Base-by-base conservation (phyloP, 495 filamentous ascomycete genomes). In the Penicillium lagena region DNA sequence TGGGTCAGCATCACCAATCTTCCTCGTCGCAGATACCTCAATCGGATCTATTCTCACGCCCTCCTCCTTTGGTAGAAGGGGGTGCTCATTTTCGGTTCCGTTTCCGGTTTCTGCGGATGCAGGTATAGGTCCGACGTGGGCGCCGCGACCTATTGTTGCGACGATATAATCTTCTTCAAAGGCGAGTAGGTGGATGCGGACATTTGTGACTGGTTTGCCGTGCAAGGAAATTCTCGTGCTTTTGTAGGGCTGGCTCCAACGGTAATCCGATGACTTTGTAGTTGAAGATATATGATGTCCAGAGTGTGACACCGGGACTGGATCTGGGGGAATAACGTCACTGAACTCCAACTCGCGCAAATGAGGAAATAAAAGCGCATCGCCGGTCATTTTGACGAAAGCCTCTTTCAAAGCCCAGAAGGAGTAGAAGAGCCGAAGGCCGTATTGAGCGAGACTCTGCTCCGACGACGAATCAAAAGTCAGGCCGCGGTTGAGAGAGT, bases 381-480 rank as follows among this genome's bases (percentile, higher is more conserved):
- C 89, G 28, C 90, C 90, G 8, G 87, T 89, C 78, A 96, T 80
- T 76, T 96, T 96, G 50, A 96, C 80, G 66, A 90, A 96, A 1
- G 90, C 86, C 66, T 96, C 90, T 52, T 93, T 86, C 42, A 93
- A 72, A 43, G 84, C 88, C 87, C 88, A 96, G 51, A 85, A 86
- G 2, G 89, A 81, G 55, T 93, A 95, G 62, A 96, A 96, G 6
- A 81, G 69, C 2, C 90, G 73, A 35, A 94, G 68, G 29, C 82
- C 78, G 35, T 75, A 77, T 35, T 76, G 68, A 14, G 84, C 68
- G 12, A 71, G 47, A 1, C n/a, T 43, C 29, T 72, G 22, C 48
- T 13, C 61, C 37, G 34, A 50, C 46, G 37, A 70, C 45, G 7
- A 57, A 40, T 22, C 22, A 22, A 22, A 4, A 0, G 22, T 22